phyloP scores from a whole-genome alignment of 1,284 basidiomycete species.

The Microbotryum intermedium region DNA sequence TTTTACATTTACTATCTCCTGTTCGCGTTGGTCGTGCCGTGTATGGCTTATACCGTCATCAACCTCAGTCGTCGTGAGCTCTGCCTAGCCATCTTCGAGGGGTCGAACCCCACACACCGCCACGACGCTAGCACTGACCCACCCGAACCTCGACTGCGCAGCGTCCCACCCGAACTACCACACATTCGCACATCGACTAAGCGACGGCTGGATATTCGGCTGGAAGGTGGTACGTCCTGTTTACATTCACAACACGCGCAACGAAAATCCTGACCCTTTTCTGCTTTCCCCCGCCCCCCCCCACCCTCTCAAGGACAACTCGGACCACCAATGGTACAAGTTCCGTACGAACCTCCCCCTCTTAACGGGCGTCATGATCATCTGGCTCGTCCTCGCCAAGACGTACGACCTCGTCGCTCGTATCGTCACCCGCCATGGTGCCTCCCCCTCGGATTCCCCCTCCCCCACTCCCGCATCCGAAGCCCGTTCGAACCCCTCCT shows the following conservation, averaged over 20 bases:
- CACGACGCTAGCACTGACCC: not conserved
- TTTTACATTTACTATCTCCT: slow-evolving; percentile 69
- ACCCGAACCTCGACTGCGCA: not conserved
- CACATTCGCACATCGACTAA: slow-evolving; percentile 54
- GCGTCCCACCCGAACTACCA: slow-evolving; percentile 59
- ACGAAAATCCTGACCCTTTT: not conserved
- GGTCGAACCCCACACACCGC: not conserved
- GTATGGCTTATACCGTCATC: slow-evolving; percentile 73
- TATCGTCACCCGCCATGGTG: slow-evolving; percentile 8
- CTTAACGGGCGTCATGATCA: slow-evolving; percentile 32
- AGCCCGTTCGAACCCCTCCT: not conserved
- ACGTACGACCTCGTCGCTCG: slow-evolving; percentile 24
- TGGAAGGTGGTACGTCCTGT: slow-evolving; percentile 40
- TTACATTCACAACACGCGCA: not conserved
- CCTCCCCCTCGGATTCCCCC: not conserved
- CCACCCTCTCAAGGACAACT: too few species aligned
- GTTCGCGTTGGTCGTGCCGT: slow-evolving; percentile 56
- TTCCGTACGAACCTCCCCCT: slow-evolving; percentile 39
- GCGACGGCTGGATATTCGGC: slow-evolving; percentile 47
- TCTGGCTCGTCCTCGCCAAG: slow-evolving; percentile 35
- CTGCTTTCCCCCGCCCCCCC: not conserved
- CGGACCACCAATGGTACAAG: slow-evolving; percentile 41
- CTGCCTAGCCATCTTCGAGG: not conserved
- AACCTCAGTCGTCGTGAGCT: slow-evolving; percentile 63
- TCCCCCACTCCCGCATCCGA: slow-evolving; percentile 26